phyloP scores from a whole-genome alignment of 148 eudicot genomes.

The Pharnaceum exiguum region DNA sequence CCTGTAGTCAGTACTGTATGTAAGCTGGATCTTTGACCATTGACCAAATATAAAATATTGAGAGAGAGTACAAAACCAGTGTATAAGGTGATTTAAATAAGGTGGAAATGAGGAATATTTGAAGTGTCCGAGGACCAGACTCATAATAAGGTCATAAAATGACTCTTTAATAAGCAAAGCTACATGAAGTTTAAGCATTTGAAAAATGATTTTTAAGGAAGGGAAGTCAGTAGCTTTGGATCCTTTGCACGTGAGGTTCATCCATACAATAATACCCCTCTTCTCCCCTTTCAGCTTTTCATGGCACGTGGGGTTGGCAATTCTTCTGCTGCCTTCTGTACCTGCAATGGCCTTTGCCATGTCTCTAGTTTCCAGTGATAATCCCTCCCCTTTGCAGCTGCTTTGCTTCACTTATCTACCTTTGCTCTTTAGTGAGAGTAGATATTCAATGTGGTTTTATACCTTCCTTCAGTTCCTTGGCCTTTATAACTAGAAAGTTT shows the following conservation, averaged over 20 bases:
- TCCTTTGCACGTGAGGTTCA: slow-evolving; percentile 72
- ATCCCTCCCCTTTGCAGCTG: not conserved
- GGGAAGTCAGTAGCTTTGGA: slow-evolving; percentile 46
- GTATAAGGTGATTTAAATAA: not conserved
- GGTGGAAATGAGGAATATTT: slow-evolving; percentile 32
- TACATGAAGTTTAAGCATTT: not conserved
- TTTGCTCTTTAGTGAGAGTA: slow-evolving; percentile 7
- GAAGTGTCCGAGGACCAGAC: slow-evolving; percentile 35
- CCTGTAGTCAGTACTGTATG: not conserved
- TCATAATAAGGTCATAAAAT: slow-evolving; percentile 2
- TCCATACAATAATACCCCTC: slow-evolving; percentile 20
- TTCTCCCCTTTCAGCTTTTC: slow-evolving; percentile 28
- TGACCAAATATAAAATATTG: slow-evolving; percentile 31
- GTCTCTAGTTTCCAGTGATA: not conserved
- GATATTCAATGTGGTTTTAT: slow-evolving; percentile 10
- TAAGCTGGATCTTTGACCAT: slow-evolving; percentile 42
- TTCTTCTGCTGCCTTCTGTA: slow-evolving; percentile 14
- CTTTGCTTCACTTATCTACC: slow-evolving; percentile 10
- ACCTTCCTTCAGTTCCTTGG: slow-evolving; percentile 13
- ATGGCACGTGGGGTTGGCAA: slow-evolving; percentile 47
- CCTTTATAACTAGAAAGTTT: slow-evolving; percentile 5
- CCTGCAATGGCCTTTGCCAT: slow-evolving; percentile 15
- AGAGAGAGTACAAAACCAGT: slow-evolving; percentile 1
- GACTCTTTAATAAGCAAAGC: too few relatives aligned
- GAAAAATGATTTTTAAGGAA: not conserved